Evolutionary conservation across 2,329 filamentous ascomycete genomes (phyloP).

Genomic region (Aspergillus sp.): DNA sequence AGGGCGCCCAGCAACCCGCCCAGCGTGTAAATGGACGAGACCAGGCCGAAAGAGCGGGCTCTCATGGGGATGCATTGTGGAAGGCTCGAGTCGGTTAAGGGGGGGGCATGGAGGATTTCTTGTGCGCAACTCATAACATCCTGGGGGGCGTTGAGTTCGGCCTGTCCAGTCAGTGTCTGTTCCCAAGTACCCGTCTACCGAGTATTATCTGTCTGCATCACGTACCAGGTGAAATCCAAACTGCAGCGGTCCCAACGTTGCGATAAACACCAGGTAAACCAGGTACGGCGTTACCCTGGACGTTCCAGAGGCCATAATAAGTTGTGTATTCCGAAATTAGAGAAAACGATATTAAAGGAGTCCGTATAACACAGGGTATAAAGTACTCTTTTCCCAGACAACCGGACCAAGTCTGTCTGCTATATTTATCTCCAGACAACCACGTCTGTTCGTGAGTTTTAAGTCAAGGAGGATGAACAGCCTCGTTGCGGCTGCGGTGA

Average conservation of each 20-base stretch:
- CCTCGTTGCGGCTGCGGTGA: neutral
- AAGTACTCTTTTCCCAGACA: too few species aligned
- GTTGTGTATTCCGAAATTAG: neutral
- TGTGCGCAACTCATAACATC: constrained; percentile 82
- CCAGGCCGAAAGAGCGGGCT: constrained; percentile 68
- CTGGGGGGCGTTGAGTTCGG: constrained; percentile 91
- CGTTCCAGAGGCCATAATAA: constrained; percentile 16
- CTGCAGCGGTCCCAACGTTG: constrained; percentile 79
- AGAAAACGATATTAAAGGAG: too few species aligned
- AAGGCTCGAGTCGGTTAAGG: constrained; percentile 9
- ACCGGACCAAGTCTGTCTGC: too few species aligned
- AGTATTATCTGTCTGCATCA: too few species aligned
- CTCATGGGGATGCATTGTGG: constrained; percentile 84
- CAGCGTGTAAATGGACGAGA: constrained; percentile 84
- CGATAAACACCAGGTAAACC: constrained; percentile 63
- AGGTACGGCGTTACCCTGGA: constrained; percentile 62
- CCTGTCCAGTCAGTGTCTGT: constrained; percentile 42
- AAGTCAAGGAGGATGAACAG: neutral
- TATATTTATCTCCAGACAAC: too few species aligned
- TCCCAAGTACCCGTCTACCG: too few species aligned
- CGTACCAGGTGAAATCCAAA: constrained; percentile 86
- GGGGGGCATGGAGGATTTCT: constrained; percentile 39
- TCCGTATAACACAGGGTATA: too few species aligned
- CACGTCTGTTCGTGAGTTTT: neutral
- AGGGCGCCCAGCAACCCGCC: constrained; percentile 82